Percentiles rank a stretch among this genome's conserved stretches.
phyloP scores from a whole-genome alignment of 768 basidiomycete genomes.

The Lentinus tigrinus region DNA sequence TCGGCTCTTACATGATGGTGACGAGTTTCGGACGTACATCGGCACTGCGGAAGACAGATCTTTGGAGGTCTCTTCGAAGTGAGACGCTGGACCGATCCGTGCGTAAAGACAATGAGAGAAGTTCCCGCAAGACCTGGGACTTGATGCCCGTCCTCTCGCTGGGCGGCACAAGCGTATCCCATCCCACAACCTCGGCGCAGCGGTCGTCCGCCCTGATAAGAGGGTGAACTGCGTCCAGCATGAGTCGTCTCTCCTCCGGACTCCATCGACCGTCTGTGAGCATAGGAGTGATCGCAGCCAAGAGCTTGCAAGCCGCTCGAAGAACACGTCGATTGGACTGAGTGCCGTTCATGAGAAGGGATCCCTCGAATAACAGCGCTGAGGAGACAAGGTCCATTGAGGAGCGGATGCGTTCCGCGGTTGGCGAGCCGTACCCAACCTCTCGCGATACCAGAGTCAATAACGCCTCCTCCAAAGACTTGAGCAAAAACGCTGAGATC shows the following conservation, averaged over 20 bases:
- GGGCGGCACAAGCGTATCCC: slow-evolving; percentile 51
- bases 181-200: slow-evolving; percentile 23
- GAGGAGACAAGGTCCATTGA: slow-evolving; percentile 68
- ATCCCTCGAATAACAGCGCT: slow-evolving; percentile 67
- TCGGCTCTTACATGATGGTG: neutral
- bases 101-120: slow-evolving; percentile 24
- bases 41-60: slow-evolving; percentile 61
- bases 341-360: slow-evolving; percentile 64
- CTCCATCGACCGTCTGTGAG: slow-evolving; percentile 51
- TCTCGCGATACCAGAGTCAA: slow-evolving; percentile 46
- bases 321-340: slow-evolving; percentile 59
- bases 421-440: slow-evolving; percentile 36
- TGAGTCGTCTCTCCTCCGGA: slow-evolving; percentile 57
- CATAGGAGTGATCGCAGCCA: slow-evolving; percentile 40
- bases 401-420: slow-evolving; percentile 63
- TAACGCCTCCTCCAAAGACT: slow-evolving; percentile 52
- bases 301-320: slow-evolving; percentile 57
- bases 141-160: slow-evolving; percentile 59
- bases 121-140: slow-evolving; percentile 44
- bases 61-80: slow-evolving; percentile 46
- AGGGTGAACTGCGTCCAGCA: slow-evolving; percentile 67
- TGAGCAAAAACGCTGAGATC: slow-evolving; percentile 61
- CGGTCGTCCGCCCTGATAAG: slow-evolving; percentile 45
- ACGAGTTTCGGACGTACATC: slow-evolving; percentile 50
- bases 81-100: slow-evolving; percentile 10